Evolutionary conservation across 164 flowering plant species (phyloP).

Genomic region (Macadamia tetraphylla): DNA sequence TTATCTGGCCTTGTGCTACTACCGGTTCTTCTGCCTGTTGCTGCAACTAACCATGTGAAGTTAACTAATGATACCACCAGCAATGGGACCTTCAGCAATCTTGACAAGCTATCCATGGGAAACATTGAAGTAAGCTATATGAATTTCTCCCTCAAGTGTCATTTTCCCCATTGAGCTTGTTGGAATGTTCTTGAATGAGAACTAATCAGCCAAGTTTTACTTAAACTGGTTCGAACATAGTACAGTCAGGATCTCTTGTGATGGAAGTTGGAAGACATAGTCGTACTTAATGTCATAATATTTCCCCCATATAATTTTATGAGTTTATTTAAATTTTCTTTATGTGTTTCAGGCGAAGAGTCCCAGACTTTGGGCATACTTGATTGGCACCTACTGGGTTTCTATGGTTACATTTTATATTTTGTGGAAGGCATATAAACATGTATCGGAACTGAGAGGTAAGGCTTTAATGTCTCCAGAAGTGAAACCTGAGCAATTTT

Average conservation of each 20-base stretch:
- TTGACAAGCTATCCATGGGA: constrained; percentile 83
- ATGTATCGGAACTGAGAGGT: constrained; percentile 65
- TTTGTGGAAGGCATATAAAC: constrained; percentile 83
- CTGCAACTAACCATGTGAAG: constrained; percentile 49
- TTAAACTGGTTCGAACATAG: too few relatives aligned
- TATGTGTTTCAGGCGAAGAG: constrained; percentile 46
- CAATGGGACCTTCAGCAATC: constrained; percentile 49
- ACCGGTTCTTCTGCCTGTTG: constrained; percentile 73
- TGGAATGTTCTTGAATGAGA: too few relatives aligned
- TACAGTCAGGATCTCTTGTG: too few relatives aligned
- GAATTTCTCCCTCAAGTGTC: neutral
- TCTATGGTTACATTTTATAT: constrained; percentile 64
- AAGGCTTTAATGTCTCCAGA: constrained; percentile 55
- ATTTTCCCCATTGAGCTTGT: too few relatives aligned
- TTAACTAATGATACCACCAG: constrained; percentile 22
- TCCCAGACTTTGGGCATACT: constrained; percentile 76
- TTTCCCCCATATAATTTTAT: too few relatives aligned
- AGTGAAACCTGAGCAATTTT: constrained; percentile 67
- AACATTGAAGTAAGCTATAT: constrained; percentile 46
- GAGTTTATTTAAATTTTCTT: neutral
- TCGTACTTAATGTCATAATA: too few relatives aligned
- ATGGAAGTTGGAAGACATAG: too few relatives aligned
- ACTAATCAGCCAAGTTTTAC: too few relatives aligned
- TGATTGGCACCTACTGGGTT: constrained; percentile 66
- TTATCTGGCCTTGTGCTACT: constrained; percentile 60